Percentiles rank a stretch among this genome's conserved stretches.
phyloP scores from a whole-genome alignment of 352 stramenopile species.

The Globisporangium radiosum region DNA sequence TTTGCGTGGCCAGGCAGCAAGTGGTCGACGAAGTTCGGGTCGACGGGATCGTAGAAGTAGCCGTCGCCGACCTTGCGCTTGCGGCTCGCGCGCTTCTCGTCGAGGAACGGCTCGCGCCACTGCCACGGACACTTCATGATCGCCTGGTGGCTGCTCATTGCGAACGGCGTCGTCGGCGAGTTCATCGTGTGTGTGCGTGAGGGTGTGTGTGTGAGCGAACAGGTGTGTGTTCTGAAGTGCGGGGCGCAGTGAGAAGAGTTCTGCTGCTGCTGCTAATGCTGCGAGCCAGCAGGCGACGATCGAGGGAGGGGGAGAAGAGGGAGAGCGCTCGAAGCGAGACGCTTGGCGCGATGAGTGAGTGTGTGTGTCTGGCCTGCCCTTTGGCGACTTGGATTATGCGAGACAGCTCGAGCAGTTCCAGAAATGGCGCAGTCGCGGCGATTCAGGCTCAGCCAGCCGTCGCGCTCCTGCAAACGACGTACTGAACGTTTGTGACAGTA shows the following conservation, averaged over 20 bases:
- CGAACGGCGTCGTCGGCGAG: conserved; percentile 32
- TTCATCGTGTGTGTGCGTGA: conserved; percentile 31
- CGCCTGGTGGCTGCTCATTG: conserved; percentile 59
- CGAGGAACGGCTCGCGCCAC: conserved; percentile 79
- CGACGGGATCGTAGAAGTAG: conserved; percentile 81
- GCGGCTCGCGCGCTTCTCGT: conserved; percentile 73
- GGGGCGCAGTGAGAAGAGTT: no score
- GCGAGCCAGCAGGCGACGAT: no score
- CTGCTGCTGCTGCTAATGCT: no score
- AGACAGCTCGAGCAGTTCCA: not conserved
- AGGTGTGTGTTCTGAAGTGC: not conserved
- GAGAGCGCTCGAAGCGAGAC: no score
- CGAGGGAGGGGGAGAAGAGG: no score
- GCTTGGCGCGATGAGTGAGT: not conserved
- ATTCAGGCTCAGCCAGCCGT: conserved; percentile 10
- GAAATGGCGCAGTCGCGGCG: conserved; percentile 3
- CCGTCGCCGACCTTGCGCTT: conserved; percentile 82
- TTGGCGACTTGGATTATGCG: conserved; percentile 17
- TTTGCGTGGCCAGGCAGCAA: conserved; percentile 71
- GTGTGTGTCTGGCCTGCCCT: conserved; percentile 9
- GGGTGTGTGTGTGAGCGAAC: not conserved
- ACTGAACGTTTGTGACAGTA: no score
- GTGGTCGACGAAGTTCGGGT: conserved; percentile 82
- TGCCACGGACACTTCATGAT: conserved; percentile 89
- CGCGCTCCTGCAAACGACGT: not conserved